Base-by-base conservation (phyloP, 305 asterid species). In the Fraxinus xanthoxyloides region DNA sequence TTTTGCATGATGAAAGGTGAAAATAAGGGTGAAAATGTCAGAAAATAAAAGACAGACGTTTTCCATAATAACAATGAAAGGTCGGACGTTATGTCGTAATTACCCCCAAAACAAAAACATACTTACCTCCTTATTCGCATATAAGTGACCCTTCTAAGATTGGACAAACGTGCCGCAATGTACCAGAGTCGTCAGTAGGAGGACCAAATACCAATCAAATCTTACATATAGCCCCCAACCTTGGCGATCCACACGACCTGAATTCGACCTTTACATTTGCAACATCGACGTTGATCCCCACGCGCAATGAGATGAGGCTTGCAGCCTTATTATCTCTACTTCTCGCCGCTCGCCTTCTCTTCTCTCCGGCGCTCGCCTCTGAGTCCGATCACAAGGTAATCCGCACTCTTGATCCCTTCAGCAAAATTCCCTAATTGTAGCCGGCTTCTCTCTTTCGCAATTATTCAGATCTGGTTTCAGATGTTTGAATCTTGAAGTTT, bases 331-430 rank as follows among this genome's bases (percentile, higher is more conserved):
- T 84, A 5, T 82, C 82, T 61, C 77, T 84, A 7, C 74, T 89
- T 82, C 81, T 88, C 31, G 15, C 87, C 43, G 67, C 82, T 76
- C 7, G 87, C 74, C 61, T 84, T 51, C 54, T 84, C 79, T 79
- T 83, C 79, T 85, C 92, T 85, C 90, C 89, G 83, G 91, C 83
- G 81, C 81, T 85, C 63, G 91, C 92, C 72, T 85, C 92, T 76
- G 94, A 91, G 81, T 87, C 87, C 30, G 94, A 91, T 89, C 93
- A 89, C 79, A 88, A 86, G 94, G 93, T 91, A 81, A 77, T 67
- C 35, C 36, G 4, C 15, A 59, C 24, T 26, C 81, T 79, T 81
- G 85, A 75, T 78, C 78, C 40, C 2, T 74, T n/a, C 36, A 59
- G 35, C 6, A 46, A 46, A 80, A 84, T 85, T 82, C 90, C 91